Base-by-base conservation (phyloP, 768 basidiomycete genomes). In the Podaxis carcinomalis region DNA sequence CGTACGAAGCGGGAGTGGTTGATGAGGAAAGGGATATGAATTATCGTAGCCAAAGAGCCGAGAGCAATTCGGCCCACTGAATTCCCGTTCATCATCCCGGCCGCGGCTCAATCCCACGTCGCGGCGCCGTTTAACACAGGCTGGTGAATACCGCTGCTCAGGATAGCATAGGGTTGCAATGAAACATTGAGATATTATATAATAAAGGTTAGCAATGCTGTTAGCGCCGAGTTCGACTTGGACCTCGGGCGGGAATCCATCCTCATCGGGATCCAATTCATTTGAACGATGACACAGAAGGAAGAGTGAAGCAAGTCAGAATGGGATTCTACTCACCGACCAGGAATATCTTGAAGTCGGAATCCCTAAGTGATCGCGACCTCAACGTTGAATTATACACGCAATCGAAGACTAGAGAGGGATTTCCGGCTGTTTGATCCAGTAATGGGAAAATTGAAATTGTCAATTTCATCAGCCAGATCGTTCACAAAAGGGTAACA, bases 341-440 rank as follows among this genome's bases (percentile, higher is more conserved):
- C 37, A 93, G 74, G 68, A 89, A 91, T 2, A 78, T 70, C 65
- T 86, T 89, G 76, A 90, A 91, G 7, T 83, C 80, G 3, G 81
- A 72, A 65, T 91, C 86, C 56, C 77, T 82, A 50, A 85, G 75
- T 1, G 79, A 71, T 23, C 88, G 83, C 7, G 82, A 77, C 69
- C 86, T 87, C 61, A 92, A 70, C 2, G 81, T 76, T 0, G 78
- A 63, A 65, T 89, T 81, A 71, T 83, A 86, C 1, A 92, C 76
- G 64, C 86, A 87, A 71, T 93, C 92, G 65, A 93, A 87, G 4
- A 92, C 87, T 39, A 89, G 68, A 4, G 85, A 81, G 0, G 82
- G 76, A 35, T 87, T 87, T 4, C 90, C 91, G 64, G 86, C 91
- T 92, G 52, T 25, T 16, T 3, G 16, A 44, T 47, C 53, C 36